Conservation (phyloP, 2,329 filamentous ascomycete species). For the Fusarium sp. region DNA sequence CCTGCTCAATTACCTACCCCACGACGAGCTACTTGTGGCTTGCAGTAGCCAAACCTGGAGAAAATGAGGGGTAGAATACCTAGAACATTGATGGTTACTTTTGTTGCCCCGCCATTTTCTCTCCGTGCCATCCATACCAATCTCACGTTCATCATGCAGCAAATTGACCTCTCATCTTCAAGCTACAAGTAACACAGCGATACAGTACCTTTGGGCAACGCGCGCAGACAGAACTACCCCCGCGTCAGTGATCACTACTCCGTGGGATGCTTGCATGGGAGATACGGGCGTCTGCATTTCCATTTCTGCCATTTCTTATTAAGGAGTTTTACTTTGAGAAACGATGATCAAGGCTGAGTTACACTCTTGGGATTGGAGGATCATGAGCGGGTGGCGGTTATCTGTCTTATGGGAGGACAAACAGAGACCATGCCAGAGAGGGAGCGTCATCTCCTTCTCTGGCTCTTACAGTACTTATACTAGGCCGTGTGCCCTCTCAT, state of each 20-base stretch:
- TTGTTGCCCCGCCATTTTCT: conserved; percentile 18
- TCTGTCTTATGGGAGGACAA: conserved; percentile 30
- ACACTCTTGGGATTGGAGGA: conserved; percentile 29
- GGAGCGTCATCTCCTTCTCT: conserved; percentile 34
- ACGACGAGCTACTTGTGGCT: conserved; percentile 38
- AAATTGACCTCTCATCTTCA: background rate
- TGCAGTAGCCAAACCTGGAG: conserved; percentile 45
- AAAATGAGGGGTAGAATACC: conserved; percentile 43
- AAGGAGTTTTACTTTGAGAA: conserved; percentile 34
- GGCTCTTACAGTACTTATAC: conserved; percentile 29
- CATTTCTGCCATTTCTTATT: conserved; percentile 29
- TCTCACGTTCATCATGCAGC: background rate
- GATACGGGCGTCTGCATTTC: conserved; percentile 17
- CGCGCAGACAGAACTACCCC: conserved; percentile 20
- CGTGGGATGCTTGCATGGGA: conserved; percentile 33
- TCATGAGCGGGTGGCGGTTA: conserved; percentile 29
- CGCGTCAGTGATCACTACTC: conserved; percentile 15
- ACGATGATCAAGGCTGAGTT: conserved; percentile 28
- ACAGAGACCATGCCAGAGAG: conserved; percentile 12
- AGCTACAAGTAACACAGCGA: background rate
- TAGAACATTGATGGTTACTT: conserved; percentile 21
- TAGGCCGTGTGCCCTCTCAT: conserved; percentile 15
- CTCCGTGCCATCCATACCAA: background rate
- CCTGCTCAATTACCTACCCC: conserved; percentile 28
- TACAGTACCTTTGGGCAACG: conserved; percentile 1